phyloP scores from a whole-genome alignment of 139 green algal genomes.

The Mesotaenium endlicherianum region DNA sequence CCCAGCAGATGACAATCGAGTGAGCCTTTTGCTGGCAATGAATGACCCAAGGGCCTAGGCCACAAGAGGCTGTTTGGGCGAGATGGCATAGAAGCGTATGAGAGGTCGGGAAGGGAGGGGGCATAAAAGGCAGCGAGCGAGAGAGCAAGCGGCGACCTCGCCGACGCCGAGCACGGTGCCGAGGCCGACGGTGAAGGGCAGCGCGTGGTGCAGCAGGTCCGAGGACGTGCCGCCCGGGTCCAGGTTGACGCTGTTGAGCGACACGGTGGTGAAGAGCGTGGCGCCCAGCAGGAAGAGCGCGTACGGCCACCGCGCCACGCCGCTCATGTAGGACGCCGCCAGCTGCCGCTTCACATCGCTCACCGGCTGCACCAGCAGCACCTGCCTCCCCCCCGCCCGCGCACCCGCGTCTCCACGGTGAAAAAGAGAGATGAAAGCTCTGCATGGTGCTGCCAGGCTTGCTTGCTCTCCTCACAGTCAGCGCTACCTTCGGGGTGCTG shows the following conservation, averaged over 20 bases:
- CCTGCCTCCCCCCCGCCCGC: neutral
- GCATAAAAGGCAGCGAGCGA: neutral
- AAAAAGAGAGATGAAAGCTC: too few relatives aligned
- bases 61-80: neutral
- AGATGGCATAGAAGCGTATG: neutral
- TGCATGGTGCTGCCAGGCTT: too few relatives aligned
- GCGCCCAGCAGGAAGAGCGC: neutral
- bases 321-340: neutral
- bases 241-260: slow-evolving; percentile 27
- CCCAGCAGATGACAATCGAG: neutral
- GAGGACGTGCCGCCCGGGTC: slow-evolving; percentile 2
- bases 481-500: too few relatives aligned
- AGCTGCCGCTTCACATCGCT: slow-evolving; percentile 24
- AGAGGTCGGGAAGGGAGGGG: neutral
- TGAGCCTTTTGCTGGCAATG: neutral
- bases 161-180: slow-evolving; percentile 9
- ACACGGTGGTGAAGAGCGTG: slow-evolving; percentile 35
- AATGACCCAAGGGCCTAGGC: neutral
- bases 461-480: too few relatives aligned
- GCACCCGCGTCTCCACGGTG: neutral
- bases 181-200: slow-evolving; percentile 11
- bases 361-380: slow-evolving; percentile 39
- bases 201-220: neutral
- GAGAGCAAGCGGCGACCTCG: slow-evolving; percentile 13
- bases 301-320: slow-evolving; percentile 40